Evolutionary conservation across 768 basidiomycete species (phyloP).

Genomic region (Wakefieldia striispora): DNA sequence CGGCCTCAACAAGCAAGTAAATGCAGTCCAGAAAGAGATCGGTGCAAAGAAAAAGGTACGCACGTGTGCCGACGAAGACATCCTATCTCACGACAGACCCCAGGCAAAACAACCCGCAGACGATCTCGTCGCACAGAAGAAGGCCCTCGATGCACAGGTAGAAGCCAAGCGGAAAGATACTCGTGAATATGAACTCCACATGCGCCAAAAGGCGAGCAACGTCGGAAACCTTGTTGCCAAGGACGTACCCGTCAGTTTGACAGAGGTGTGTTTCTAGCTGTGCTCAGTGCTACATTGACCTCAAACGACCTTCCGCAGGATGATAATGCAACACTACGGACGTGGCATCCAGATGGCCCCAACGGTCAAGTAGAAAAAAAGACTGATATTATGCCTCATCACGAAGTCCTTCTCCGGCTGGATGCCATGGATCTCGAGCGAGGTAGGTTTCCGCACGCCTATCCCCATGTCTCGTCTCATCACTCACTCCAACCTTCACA

Average conservation of each 20-base stretch:
- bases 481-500: slow-evolving; percentile 28
- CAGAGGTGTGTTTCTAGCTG: slow-evolving; percentile 57
- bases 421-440: slow-evolving; percentile 98
- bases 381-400: slow-evolving; percentile 88
- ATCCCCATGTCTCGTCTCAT: neutral
- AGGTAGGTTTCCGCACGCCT: slow-evolving; percentile 42
- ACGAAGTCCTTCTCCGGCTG: slow-evolving; percentile 89
- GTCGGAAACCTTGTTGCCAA: slow-evolving; percentile 95
- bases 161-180: slow-evolving; percentile 73
- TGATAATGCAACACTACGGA: slow-evolving; percentile 78
- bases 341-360: slow-evolving; percentile 83
- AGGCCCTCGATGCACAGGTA: slow-evolving; percentile 78
- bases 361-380: slow-evolving; percentile 69
- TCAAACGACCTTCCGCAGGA: slow-evolving; percentile 51
- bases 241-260: slow-evolving; percentile 78
- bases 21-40: slow-evolving; percentile 93
- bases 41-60: slow-evolving; percentile 86
- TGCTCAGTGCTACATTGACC: neutral
- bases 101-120: slow-evolving; percentile 92
- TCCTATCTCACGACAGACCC: neutral
- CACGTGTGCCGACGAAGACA: neutral
- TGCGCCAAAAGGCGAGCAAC: slow-evolving; percentile 76
- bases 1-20: slow-evolving; percentile 75
- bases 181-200: slow-evolving; percentile 69
- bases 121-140: slow-evolving; percentile 83